Evolutionary conservation across 192 early-diverging fungal species (phyloP), one percentile per base, ranked within the genome.

Genomic region (Dispira simplex): DNA sequence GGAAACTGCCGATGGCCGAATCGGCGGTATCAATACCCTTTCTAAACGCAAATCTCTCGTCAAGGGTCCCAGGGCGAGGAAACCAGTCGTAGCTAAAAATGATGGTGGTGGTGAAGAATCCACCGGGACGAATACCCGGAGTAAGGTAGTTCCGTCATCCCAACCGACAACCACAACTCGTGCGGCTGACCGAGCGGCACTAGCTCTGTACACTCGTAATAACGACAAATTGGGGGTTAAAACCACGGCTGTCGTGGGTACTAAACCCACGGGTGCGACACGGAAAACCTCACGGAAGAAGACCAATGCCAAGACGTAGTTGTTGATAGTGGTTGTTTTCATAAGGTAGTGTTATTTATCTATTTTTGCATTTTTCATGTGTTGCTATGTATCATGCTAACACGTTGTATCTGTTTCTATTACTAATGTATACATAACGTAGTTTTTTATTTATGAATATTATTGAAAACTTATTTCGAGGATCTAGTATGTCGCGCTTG

Each of bases 141-240:
- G 48, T 51, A 51, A 16, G 9, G 21, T 51, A 9, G 18, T 51
- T 51, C 48, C 48, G 21, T 9, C 48, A 51, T 51, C 21, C 21
- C 48, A 9, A 27, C 54, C 18, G 54, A 3, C 54, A 9, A 21
- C 12, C 23, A 21, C 18, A 56, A 23, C 16, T 14, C 54, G 54
- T 21, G 54, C 54, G 25, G 54, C 54, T 56, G 54, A 56, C 28
- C 54, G 54, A 28, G 54, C 54, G 3, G 54, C 54, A 13, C 23
- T 56, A 13, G 54, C 54, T 0, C 23, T 25, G 13, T 56, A 56
- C 54, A 56, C 8, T 56, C 16, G 28, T 3, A 28, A 14, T 9
- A 14, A 25, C 4, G 54, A 26, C 8, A 56, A 56, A 23, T 1
- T 23, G n/a, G 23, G 23, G 8, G n/a, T 51, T 18, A 51, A 51